These are phyloP conservation scores for Ormosia semicastrata DNA, from an alignment of 306 rosid species.

Conservation along the genomic window DNA sequence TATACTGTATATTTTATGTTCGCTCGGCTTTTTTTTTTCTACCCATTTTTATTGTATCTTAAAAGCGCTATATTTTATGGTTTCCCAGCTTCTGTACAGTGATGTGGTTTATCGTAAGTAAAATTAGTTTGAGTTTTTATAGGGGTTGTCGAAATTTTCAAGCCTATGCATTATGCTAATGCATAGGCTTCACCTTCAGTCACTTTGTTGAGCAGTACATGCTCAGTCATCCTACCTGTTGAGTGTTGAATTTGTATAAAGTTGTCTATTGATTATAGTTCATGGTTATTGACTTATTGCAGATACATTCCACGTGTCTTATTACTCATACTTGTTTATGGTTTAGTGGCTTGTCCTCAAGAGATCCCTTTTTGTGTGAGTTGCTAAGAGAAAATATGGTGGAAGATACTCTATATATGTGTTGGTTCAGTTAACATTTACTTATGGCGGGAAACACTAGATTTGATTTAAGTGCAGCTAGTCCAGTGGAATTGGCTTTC, in stretches of 20 bases:
- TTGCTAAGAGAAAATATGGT: conserved; percentile 23
- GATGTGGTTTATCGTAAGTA: not conserved
- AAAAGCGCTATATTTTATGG: not conserved
- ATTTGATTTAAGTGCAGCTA: conserved; percentile 58
- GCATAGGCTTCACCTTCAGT: not conserved
- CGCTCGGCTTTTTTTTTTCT: not conserved
- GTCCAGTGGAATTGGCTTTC: conserved; percentile 51
- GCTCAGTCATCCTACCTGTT: conserved; percentile 1
- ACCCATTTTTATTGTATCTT: not conserved
- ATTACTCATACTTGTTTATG: conserved; percentile 32
- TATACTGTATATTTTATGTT: not conserved
- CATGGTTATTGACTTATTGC: conserved; percentile 32
- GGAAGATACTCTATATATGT: conserved; percentile 18
- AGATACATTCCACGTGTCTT: conserved; percentile 29
- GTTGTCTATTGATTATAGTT: conserved; percentile 26
- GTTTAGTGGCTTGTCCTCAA: conserved; percentile 31
- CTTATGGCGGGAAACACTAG: conserved; percentile 70
- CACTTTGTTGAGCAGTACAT: conserved; percentile 10
- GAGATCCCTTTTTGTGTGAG: conserved; percentile 19
- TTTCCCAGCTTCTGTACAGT: not conserved
- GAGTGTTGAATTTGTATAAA: conserved; percentile 15
- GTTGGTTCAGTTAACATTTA: conserved; percentile 38
- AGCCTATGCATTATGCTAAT: not conserved
- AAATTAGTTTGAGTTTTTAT: not conserved
- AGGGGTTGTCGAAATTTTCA: conserved; percentile 12